A percentile compares a stretch with the other conserved stretches of the same genome.
Evolutionary conservation across 176 grass and related monocot species (phyloP).

Genomic region (Paspalum vaginatum): DNA sequence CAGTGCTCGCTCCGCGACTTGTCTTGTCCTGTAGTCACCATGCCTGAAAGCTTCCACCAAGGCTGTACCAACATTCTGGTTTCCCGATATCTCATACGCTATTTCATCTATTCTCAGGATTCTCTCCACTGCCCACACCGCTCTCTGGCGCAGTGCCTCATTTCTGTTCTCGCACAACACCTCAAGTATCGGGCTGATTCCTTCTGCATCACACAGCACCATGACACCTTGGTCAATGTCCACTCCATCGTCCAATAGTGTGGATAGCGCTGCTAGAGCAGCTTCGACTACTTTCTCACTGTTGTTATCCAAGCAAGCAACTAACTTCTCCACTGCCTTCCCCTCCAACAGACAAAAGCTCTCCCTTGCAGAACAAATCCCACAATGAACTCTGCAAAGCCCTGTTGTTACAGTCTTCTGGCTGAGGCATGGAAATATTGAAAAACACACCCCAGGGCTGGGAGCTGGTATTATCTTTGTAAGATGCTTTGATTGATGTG

Average conservation of each 20-base stretch:
- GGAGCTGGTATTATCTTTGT: slow-evolving; percentile 63
- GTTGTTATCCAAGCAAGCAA: slow-evolving; percentile 84
- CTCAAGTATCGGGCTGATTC: slow-evolving; percentile 74
- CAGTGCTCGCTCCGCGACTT: slow-evolving; percentile 87
- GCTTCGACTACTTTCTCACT: slow-evolving; percentile 90
- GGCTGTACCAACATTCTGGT: slow-evolving; percentile 90
- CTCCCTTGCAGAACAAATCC: slow-evolving; percentile 78
- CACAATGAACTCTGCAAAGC: slow-evolving; percentile 72
- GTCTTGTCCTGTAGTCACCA: slow-evolving; percentile 84
- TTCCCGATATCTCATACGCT: slow-evolving; percentile 80
- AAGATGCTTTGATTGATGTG: slow-evolving; percentile 74
- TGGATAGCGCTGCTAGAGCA: slow-evolving; percentile 77
- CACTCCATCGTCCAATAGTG: slow-evolving; percentile 88
- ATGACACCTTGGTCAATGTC: slow-evolving; percentile 83
- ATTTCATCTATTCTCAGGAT: slow-evolving; percentile 80
- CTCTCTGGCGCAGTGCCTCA: slow-evolving; percentile 63
- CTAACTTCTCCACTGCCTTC: slow-evolving; percentile 89
- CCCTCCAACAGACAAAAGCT: slow-evolving; percentile 94
- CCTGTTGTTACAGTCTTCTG: slow-evolving; percentile 61
- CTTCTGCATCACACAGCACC: slow-evolving; percentile 75
- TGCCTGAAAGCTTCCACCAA: slow-evolving; percentile 93
- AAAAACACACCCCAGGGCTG: slow-evolving; percentile 61
- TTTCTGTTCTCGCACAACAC: slow-evolving; percentile 70
- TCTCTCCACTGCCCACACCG: slow-evolving; percentile 93
- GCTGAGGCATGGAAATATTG: slow-evolving; percentile 74